These are phyloP conservation scores for Picea abies DNA, from an alignment of 83 land plant species.

Conservation along the genomic window DNA sequence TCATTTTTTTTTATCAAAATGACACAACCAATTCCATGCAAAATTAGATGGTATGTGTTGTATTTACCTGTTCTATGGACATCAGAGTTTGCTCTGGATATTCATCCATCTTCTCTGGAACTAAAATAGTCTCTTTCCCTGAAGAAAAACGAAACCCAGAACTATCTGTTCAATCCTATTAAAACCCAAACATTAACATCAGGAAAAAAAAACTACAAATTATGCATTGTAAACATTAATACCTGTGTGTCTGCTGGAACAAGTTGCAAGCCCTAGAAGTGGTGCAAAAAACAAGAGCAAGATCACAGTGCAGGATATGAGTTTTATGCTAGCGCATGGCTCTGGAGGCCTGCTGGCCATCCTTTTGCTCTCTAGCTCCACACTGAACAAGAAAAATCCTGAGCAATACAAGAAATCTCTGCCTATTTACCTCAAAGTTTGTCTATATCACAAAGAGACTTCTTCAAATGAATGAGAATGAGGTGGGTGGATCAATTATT, in stretches of 20 bases:
- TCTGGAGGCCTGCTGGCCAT: slow-evolving; percentile 15
- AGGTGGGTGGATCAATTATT: neutral
- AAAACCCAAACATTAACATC: neutral
- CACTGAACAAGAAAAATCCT: neutral
- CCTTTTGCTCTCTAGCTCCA: neutral
- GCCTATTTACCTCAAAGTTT: neutral
- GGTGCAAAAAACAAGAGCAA: slow-evolving; percentile 6
- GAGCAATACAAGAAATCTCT: neutral
- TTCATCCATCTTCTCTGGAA: neutral
- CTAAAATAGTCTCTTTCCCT: neutral
- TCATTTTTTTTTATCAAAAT: neutral
- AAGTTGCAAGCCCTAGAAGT: slow-evolving; percentile 9
- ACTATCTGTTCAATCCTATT: neutral
- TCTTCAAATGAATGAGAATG: neutral
- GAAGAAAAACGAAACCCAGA: neutral
- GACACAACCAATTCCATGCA: neutral
- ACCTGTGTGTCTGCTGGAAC: slow-evolving; percentile 7
- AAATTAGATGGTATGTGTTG: neutral
- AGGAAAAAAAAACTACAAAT: neutral
- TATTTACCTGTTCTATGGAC: neutral
- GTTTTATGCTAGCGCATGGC: neutral
- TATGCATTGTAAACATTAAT: neutral
- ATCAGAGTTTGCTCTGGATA: slow-evolving; percentile 6
- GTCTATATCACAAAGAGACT: neutral
- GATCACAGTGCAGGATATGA: slow-evolving; percentile 9